Percentiles rank a stretch among this genome's conserved stretches.
phyloP scores from a whole-genome alignment of 495 filamentous ascomycete species.

The Talaromyces ruber region DNA sequence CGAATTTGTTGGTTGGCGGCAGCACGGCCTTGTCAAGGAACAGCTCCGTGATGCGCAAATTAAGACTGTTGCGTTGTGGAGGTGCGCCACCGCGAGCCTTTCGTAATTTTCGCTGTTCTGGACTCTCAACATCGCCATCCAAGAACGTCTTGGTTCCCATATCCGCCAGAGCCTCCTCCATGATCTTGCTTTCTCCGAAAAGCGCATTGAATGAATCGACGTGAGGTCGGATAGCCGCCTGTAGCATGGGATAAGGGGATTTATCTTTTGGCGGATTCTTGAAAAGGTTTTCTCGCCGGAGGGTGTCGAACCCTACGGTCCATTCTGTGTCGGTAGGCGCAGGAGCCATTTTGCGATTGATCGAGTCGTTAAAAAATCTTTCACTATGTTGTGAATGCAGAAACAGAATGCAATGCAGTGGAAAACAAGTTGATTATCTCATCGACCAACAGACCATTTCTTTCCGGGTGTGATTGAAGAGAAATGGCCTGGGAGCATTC shows the following conservation, averaged over 20 bases:
- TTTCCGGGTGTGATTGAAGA: conserved; percentile 1
- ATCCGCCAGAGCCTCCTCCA: conserved; percentile 72
- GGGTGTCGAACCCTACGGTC: conserved; percentile 73
- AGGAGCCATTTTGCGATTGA: conserved; percentile 27
- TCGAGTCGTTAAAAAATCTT: conserved; percentile 7
- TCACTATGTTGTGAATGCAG: conserved; percentile 8
- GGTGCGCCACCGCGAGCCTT: conserved; percentile 36
- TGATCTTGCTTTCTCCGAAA: conserved; percentile 58
- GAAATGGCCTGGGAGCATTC: conserved; percentile 19
- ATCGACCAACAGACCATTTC: conserved; percentile 6
- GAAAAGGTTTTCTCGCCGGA: conserved; percentile 80
- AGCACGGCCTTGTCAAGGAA: conserved; percentile 69
- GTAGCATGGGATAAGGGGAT: conserved; percentile 80
- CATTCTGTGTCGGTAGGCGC: conserved; percentile 61
- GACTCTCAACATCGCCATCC: conserved; percentile 55
- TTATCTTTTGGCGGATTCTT: conserved; percentile 76
- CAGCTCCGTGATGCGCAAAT: conserved; percentile 64
- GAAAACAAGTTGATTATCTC: neutral
- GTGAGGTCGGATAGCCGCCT: conserved; percentile 76
- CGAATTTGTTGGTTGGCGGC: conserved; percentile 71
- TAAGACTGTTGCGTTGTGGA: conserved; percentile 58
- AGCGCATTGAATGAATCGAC: conserved; percentile 95
- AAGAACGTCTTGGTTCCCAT: conserved; percentile 85
- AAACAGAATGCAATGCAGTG: neutral
- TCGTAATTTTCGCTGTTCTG: conserved; percentile 30